Base-by-base conservation (phyloP, 176 grass and related monocot species). In the Aegilops sharonensis region DNA sequence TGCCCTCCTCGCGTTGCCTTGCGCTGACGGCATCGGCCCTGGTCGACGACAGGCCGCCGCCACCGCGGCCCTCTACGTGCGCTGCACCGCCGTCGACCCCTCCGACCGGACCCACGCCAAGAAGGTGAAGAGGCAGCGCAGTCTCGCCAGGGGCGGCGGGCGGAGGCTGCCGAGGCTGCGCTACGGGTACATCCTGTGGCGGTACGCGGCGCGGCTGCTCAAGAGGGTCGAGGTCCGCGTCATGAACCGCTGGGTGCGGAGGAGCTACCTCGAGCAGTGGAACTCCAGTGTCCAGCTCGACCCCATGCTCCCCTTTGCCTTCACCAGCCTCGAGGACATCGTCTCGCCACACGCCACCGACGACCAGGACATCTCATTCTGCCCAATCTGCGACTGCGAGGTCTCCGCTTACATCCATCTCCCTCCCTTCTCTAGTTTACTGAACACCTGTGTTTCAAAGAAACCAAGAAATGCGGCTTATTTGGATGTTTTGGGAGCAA, bases 361-460 rank as follows among this genome's bases (percentile, higher is more conserved):
- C 20, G 92, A 92, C 6, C 85, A 86, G 35, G 97, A 96, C 65
- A 94, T 96, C 86, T 96, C 97, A 0, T 99, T 87, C 80, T 99
- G 97, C 64, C 88, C 89, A 64, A 78, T 99, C 82, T 99, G 97
- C 39, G 97, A 99, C 85, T 94, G 85, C 29, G 96, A 98, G 96
- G 96, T 98, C 24, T n/a, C 20, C 20, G 11, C 11, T 32, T 43
- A 18, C 8, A 1, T 76, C 27, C 56, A 29, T 75, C 57, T 59
- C 18, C 56, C 56, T 54, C 21, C 40, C 64, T 17, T 79, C 23
- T 50, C 2, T 24, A 35, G 11, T 39, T 4, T 4, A 0, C 18
- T 36, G 1, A 42, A 72, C 48, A 39, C 9, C 36, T 18, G n/a
- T 7, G 27, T 45, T 60, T 59, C 32, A 34, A 39, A 27, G 3